phyloP scores from a whole-genome alignment of 805 yeast genomes.

The Maudiozyma bulderi region DNA sequence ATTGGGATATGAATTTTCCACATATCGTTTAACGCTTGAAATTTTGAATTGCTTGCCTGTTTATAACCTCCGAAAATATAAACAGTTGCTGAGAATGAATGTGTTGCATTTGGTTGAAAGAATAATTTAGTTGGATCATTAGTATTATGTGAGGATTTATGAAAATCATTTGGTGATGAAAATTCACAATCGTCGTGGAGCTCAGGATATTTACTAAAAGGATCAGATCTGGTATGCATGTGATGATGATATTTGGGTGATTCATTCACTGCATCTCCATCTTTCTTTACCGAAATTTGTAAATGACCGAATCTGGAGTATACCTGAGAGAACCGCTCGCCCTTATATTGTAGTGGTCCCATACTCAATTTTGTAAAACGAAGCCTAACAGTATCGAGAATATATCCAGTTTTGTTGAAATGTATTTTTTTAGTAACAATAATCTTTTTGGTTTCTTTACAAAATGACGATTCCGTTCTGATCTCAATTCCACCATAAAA shows the following conservation, averaged over 20 bases:
- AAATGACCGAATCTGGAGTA: constrained; percentile 33
- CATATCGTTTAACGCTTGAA: constrained; percentile 31
- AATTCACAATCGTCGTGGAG: too few species aligned
- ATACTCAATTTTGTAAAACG: constrained; percentile 42
- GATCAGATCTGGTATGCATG: neutral
- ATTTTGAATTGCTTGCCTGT: constrained; percentile 20
- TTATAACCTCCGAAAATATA: constrained; percentile 43
- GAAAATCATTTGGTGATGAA: neutral
- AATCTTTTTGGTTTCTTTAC: constrained; percentile 26
- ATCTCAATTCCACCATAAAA: constrained; percentile 59
- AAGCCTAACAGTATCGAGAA: constrained; percentile 44
- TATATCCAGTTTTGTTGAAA: constrained; percentile 45
- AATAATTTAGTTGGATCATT: too few species aligned
- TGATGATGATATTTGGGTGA: neutral
- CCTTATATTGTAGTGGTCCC: constrained; percentile 20
- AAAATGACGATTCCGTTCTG: constrained; percentile 27
- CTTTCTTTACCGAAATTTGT: constrained; percentile 19
- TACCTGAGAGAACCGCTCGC: neutral
- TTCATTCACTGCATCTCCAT: neutral
- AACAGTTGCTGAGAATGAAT: constrained; percentile 7
- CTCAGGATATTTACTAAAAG: neutral
- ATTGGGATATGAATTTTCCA: constrained; percentile 36
- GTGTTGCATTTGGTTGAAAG: too few species aligned
- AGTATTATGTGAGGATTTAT: neutral
- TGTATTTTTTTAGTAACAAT: constrained; percentile 34